A percentile compares a stretch with the other conserved stretches of the same genome.
Evolutionary conservation across 495 filamentous ascomycete genomes (phyloP).

Genomic region (Cryomyces minteri): DNA sequence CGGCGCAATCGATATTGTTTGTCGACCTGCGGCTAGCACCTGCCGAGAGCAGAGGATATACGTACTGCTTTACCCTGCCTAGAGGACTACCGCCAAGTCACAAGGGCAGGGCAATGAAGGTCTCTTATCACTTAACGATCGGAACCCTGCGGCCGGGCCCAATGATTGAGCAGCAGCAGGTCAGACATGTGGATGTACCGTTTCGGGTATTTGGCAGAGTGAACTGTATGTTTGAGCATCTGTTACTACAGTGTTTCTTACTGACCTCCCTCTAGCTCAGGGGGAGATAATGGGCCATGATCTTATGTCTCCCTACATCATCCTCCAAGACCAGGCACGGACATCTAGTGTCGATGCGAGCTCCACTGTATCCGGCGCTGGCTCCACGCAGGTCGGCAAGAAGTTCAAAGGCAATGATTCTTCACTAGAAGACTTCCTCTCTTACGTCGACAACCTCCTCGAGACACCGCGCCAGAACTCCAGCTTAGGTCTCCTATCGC

Average conservation of each 20-base stretch:
- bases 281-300: conserved; percentile 66
- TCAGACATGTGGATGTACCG: conserved; percentile 81
- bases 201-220: conserved; percentile 90
- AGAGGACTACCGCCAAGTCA: conserved; percentile 77
- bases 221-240: conserved; percentile 29
- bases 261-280: conserved; percentile 27
- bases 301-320: conserved; percentile 80
- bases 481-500: conserved; percentile 46
- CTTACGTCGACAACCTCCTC: conserved; percentile 68
- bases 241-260: background rate
- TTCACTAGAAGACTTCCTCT: conserved; percentile 43
- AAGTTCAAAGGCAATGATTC: conserved; percentile 5
- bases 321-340: conserved; percentile 71
- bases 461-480: conserved; percentile 35
- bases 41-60: conserved; percentile 75
- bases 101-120: conserved; percentile 84
- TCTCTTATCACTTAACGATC: conserved; percentile 78
- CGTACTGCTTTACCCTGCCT: conserved; percentile 71
- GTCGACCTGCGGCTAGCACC: conserved; percentile 77
- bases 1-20: conserved; percentile 92
- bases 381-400: conserved; percentile 8
- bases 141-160: conserved; percentile 77
- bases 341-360: conserved; percentile 25
- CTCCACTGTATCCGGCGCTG: conserved; percentile 1
- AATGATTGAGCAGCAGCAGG: conserved; percentile 52